phyloP scores from a whole-genome alignment of 768 basidiomycete genomes.

The Lanmaoa rubissima region DNA sequence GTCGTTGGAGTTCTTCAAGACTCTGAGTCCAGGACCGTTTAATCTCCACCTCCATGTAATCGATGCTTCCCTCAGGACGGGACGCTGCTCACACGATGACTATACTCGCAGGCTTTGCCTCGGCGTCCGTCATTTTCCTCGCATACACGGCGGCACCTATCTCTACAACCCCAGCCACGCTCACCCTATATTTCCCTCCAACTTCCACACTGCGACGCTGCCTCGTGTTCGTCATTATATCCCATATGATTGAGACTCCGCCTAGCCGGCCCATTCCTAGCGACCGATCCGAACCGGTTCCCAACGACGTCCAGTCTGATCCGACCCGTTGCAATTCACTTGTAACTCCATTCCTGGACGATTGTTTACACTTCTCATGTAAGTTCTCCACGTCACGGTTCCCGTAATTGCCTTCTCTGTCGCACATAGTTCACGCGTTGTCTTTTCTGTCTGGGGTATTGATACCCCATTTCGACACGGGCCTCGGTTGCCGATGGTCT shows the following conservation, averaged over 20 bases:
- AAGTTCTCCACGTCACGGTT: constrained; percentile 4
- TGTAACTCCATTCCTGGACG: not conserved
- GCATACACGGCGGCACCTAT: not conserved
- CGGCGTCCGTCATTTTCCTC: not conserved
- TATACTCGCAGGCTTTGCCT: not conserved
- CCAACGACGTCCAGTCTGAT: not conserved
- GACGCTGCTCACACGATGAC: not conserved
- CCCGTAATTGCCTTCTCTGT: not conserved
- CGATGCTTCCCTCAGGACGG: not conserved
- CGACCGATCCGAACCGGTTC: not conserved
- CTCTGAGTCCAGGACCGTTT: not conserved
- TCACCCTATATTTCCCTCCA: too few species aligned
- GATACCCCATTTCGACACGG: not conserved
- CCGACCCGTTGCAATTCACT: constrained; percentile 2
- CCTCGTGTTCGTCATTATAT: not conserved
- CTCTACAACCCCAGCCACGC: not conserved
- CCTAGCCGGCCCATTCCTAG: not conserved
- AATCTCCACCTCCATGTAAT: not conserved
- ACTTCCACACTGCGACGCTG: not conserved
- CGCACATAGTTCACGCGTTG: not conserved
- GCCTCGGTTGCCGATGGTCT: not conserved
- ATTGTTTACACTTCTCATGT: constrained; percentile 1
- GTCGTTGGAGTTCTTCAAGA: not conserved
- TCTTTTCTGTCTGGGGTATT: constrained; percentile 4
- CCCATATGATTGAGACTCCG: constrained; percentile 16